These are phyloP conservation scores for Scytalidium sp. DNA, from an alignment of 2,329 filamentous ascomycete genomes.

Conservation along the genomic window DNA sequence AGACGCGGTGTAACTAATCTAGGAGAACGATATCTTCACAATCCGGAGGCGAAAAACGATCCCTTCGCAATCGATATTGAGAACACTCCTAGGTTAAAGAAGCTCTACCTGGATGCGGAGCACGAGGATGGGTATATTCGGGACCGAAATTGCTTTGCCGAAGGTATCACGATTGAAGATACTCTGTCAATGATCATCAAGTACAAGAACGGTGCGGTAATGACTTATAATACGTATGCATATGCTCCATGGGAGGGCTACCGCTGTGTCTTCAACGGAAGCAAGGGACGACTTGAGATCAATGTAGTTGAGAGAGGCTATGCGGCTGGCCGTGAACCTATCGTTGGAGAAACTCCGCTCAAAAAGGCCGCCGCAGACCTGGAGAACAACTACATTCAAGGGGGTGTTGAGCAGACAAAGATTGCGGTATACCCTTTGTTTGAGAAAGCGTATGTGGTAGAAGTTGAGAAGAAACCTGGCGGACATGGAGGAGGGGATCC, in stretches of 20 bases:
- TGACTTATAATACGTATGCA: slow-evolving; percentile 58
- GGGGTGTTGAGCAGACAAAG: slow-evolving; percentile 47
- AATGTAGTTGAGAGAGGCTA: slow-evolving; percentile 63
- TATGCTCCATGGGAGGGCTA: slow-evolving; percentile 64
- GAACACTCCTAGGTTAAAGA: slow-evolving; percentile 49
- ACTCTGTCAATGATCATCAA: slow-evolving; percentile 59
- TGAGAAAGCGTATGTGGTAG: slow-evolving; percentile 52
- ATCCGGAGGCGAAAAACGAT: slow-evolving; percentile 46
- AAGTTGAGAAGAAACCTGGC: slow-evolving; percentile 48
- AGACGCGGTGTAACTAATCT: slow-evolving; percentile 47
- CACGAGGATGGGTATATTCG: slow-evolving; percentile 60
- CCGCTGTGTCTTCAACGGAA: slow-evolving; percentile 56
- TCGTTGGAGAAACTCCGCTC: not conserved
- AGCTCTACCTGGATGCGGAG: slow-evolving; percentile 60
- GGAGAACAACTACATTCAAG: slow-evolving; percentile 47
- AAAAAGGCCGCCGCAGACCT: slow-evolving; percentile 44
- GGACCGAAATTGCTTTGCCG: slow-evolving; percentile 60
- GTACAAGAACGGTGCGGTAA: slow-evolving; percentile 53
- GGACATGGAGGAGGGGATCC: slow-evolving; percentile 60
- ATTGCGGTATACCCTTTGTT: slow-evolving; percentile 52
- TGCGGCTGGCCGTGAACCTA: slow-evolving; percentile 54
- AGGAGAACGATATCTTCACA: slow-evolving; percentile 48
- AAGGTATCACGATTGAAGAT: slow-evolving; percentile 63
- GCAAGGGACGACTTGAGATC: slow-evolving; percentile 54
- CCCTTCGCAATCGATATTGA: slow-evolving; percentile 58